Evolutionary conservation across 768 basidiomycete species (phyloP).

Genomic region (Suillus subaureus): DNA sequence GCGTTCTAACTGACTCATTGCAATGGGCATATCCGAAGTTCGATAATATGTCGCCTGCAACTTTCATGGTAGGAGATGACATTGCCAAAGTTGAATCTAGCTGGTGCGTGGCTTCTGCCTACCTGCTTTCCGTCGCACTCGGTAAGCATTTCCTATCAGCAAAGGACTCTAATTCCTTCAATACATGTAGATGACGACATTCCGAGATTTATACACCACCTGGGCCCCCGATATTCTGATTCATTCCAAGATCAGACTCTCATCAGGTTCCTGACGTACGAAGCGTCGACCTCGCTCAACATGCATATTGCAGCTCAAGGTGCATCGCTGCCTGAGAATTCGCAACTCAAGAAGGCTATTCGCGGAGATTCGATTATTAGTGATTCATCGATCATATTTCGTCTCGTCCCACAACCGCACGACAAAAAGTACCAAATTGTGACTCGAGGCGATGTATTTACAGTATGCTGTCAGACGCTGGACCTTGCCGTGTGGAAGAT

Average conservation of each 20-base stretch:
- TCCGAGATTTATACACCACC: slow-evolving; percentile 74
- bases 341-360: slow-evolving; percentile 40
- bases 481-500: slow-evolving; percentile 81
- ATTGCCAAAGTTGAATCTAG: slow-evolving; percentile 36
- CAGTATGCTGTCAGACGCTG: slow-evolving; percentile 61
- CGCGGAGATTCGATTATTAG: slow-evolving; percentile 42
- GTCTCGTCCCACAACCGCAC: slow-evolving; percentile 32
- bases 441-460: slow-evolving; percentile 55
- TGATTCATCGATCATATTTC: slow-evolving; percentile 44
- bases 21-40: slow-evolving; percentile 66
- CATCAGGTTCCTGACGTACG: slow-evolving; percentile 80
- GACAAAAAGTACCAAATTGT: slow-evolving; percentile 7
- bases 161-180: slow-evolving; percentile 18
- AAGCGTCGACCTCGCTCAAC: slow-evolving; percentile 81
- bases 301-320: slow-evolving; percentile 66
- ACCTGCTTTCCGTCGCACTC: slow-evolving; percentile 60
- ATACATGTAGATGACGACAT: slow-evolving; percentile 60
- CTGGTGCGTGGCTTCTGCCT: slow-evolving; percentile 72
- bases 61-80: slow-evolving; percentile 61
- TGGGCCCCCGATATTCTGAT: slow-evolving; percentile 77
- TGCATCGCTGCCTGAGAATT: slow-evolving; percentile 41
- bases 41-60: slow-evolving; percentile 37
- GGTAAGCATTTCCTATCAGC: slow-evolving; percentile 37
- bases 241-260: slow-evolving; percentile 75
- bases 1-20: slow-evolving; percentile 61